Evolutionary conservation across 331 rosid genomes (phyloP), one percentile per base, ranked within the genome.

Genomic region (Dryas integrifolia): DNA sequence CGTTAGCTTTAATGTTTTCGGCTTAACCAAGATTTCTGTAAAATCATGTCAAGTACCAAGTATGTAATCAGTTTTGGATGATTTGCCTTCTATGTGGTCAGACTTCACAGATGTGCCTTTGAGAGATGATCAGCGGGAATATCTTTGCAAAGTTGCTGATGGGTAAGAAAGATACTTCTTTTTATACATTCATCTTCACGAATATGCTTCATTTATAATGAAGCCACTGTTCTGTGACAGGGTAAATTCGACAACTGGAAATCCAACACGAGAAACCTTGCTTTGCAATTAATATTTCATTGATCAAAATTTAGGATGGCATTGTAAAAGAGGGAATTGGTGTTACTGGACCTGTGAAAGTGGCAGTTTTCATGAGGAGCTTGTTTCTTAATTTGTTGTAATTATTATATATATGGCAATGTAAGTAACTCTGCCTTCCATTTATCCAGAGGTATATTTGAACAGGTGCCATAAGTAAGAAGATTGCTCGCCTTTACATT

Each of bases 41-140:
- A 63, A 21, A 18, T 67, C 35, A 30, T 30, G 35, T 24, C 48
- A 9, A 9, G 10, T 30, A 46, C 52, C 53, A 53, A 30, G 57
- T 76, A 6, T 44, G 4, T 46, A 53, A 50, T 44, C 56, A 53
- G 64, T 72, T 16, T 84, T 60, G 50, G 38, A 58, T 58, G 49
- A 9, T 76, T 73, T 73, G 64, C 61, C 58, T 38, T 77, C 18
- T 4, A 16, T 51, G 49, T 82, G 57, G 70, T 45, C 86, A 88
- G 98, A 92, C 74, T 92, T 92, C 85, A 89, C 98, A 7, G 98
- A 92, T 50, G 96, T 92, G 70, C 98, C 96, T 44, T 74, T 92
- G 60, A 84, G 98, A 83, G 98, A 92, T 47, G 98, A 92, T 80
- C 98, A 92, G 63, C 87, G 92, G 35, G 88, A 76, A 70, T 88